These are phyloP conservation scores for Sesbania bispinosa DNA, from an alignment of 306 rosid genomes.

Conservation along the genomic window DNA sequence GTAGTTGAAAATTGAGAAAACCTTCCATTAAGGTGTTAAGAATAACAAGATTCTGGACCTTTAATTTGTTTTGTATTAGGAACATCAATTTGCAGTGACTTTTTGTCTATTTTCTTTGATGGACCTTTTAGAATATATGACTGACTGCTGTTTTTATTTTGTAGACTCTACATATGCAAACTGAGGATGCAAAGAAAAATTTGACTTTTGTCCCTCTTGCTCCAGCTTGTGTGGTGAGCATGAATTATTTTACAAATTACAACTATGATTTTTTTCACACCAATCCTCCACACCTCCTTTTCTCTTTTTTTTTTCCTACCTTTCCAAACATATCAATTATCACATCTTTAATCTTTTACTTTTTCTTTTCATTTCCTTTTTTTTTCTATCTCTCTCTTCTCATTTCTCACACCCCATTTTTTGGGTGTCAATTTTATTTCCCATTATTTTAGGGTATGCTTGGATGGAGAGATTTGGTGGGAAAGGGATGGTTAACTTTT, in stretches of 20 bases:
- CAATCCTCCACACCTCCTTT: too few relatives aligned
- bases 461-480: background rate
- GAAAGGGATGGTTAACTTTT: background rate
- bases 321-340: too few relatives aligned
- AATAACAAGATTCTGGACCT: too few relatives aligned
- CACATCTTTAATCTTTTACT: too few relatives aligned
- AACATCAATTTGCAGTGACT: too few relatives aligned
- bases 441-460: background rate
- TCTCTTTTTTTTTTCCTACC: too few relatives aligned
- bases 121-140: constrained; percentile 11
- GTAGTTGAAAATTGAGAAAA: background rate
- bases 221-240: constrained; percentile 96
- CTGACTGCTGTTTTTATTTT: constrained; percentile 34
- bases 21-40: background rate
- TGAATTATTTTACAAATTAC: background rate
- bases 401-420: too few relatives aligned
- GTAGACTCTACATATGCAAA: constrained; percentile 72
- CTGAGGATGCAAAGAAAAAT: constrained; percentile 66
- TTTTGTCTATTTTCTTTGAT: background rate
- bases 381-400: too few relatives aligned
- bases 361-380: too few relatives aligned
- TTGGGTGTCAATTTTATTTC: background rate
- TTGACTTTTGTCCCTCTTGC: constrained; percentile 93
- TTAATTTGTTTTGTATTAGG: constrained; percentile 1
- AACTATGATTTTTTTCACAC: too few relatives aligned